Base-by-base conservation (phyloP, 768 basidiomycete genomes). In the Austroboletus festivus region DNA sequence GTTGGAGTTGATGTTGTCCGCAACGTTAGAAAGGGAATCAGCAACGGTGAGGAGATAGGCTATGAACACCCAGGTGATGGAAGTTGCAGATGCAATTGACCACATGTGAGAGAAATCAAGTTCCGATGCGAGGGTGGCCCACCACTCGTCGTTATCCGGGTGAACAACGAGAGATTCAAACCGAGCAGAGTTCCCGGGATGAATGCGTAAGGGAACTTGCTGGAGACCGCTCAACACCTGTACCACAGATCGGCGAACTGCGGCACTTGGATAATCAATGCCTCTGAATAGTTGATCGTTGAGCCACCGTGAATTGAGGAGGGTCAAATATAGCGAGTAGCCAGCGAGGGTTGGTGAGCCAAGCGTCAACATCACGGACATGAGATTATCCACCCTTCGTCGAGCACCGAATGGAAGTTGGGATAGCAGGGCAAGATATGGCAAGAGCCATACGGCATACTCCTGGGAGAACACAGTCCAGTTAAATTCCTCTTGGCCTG, bases 361-460 rank as follows among this genome's bases (percentile, higher is more conserved):
- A 21, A 78, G 55, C 1, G 73, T 70, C 30, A 78, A 60, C 8
- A 78, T 13, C 18, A 70, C 68, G 8, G 74, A 71, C 51, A 68
- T 62, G 33, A 77, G 57, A 44, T 77, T 75, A 18, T 74, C 73
- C n/a, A 65, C 52, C 22, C 58, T 68, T 43, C 68, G 67, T 11
- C 53, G 61, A 24, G 71, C 65, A 8, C 75, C 75, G 21, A 76
- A 79, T 0, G 76, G 78, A n/a, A 79, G 69, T 40, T 76, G 76
- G 0, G 76, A 75, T 18, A 78, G 60, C 8, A 79, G 51, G 1
- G 77, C 74, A 12, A 79, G 67, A 67, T 73, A 77, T 7, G 77
- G 77, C 6, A 79, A 47, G 2, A 79, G 61, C 77, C 77, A 79
- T 0, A 73, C 54, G 9, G 67, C 63, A 53, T 71, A 76, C 39